phyloP scores from a whole-genome alignment of 2,329 filamentous ascomycete species.

The Aspergillus sp. region DNA sequence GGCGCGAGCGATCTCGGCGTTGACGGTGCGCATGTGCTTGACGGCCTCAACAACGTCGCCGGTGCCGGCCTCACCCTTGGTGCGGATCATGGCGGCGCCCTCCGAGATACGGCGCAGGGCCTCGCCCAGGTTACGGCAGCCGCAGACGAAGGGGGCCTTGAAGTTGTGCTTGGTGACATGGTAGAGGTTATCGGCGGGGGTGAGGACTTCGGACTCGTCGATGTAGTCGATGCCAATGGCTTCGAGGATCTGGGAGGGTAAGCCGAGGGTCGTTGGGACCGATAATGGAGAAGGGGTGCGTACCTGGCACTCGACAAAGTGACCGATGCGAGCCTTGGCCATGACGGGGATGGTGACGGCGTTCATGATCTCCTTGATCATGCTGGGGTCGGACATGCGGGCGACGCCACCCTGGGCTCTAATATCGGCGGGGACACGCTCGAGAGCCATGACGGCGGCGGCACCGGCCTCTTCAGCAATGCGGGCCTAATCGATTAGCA shows the following conservation, averaged over 20 bases:
- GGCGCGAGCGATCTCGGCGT: slow-evolving; percentile 74
- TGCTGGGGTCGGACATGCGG: slow-evolving; percentile 90
- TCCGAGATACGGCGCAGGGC: slow-evolving; percentile 86
- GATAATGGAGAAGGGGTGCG: slow-evolving; percentile 10
- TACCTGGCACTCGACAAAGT: slow-evolving; percentile 93
- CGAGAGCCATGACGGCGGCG: slow-evolving; percentile 95
- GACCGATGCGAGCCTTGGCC: slow-evolving; percentile 97
- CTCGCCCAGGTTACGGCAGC: slow-evolving; percentile 91
- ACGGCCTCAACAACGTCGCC: slow-evolving; percentile 97
- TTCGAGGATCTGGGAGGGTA: slow-evolving; percentile 71
- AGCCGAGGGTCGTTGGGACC: neutral
- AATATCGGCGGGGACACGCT: slow-evolving; percentile 96
- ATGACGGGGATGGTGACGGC: slow-evolving; percentile 97
- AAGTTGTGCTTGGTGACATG: slow-evolving; percentile 88
- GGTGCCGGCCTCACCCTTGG: slow-evolving; percentile 96
- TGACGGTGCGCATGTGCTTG: slow-evolving; percentile 90
- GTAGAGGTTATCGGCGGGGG: slow-evolving; percentile 83
- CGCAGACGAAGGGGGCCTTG: slow-evolving; percentile 89
- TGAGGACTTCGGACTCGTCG: slow-evolving; percentile 96
- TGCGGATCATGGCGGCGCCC: slow-evolving; percentile 97
- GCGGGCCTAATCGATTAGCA: slow-evolving; percentile 60
- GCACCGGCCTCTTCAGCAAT: slow-evolving; percentile 97
- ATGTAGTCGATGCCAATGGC: slow-evolving; percentile 95
- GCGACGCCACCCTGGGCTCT: slow-evolving; percentile 87
- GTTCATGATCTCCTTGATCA: slow-evolving; percentile 94